phyloP scores from a whole-genome alignment of 1,139 yeast species.

The Torulaspora pretoriensis region DNA sequence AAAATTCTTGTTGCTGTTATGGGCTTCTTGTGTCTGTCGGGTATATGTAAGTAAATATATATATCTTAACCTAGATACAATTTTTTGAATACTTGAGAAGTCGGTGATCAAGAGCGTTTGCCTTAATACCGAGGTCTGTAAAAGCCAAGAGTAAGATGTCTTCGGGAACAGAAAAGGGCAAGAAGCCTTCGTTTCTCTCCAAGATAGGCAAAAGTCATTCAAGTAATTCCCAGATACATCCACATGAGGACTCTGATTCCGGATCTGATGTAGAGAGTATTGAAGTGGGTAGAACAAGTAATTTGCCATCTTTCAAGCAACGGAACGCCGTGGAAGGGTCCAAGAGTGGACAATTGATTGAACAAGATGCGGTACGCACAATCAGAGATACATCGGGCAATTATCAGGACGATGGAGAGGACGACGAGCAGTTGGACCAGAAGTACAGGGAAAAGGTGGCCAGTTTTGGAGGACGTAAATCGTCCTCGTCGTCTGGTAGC shows the following conservation, averaged over 20 bases:
- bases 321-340: conserved; percentile 4
- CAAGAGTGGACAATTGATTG: conserved; percentile 15
- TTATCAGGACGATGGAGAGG: conserved; percentile 19
- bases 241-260: conserved; percentile 8
- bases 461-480: conserved; percentile 7
- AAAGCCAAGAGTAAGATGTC: neutral
- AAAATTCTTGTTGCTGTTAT: neutral
- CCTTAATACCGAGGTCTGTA: too few species aligned
- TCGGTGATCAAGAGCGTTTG: too few species aligned
- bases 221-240: neutral
- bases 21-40: neutral
- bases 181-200: conserved; percentile 5
- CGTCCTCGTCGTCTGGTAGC: conserved; percentile 7
- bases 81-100: neutral
- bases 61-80: neutral
- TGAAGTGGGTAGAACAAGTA: neutral
- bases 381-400: conserved; percentile 21
- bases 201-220: conserved; percentile 5
- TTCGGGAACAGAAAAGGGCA: conserved; percentile 5
- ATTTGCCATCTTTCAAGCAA: conserved; percentile 12
- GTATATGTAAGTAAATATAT: neutral
- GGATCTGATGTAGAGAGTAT: conserved; percentile 8
- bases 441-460: conserved; percentile 9
- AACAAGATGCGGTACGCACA: conserved; percentile 22
- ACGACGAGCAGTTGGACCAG: conserved; percentile 18